Percentiles rank a stretch among this genome's conserved stretches.
phyloP scores from a whole-genome alignment of 164 flowering plant genomes.

The Protea cynaroides region DNA sequence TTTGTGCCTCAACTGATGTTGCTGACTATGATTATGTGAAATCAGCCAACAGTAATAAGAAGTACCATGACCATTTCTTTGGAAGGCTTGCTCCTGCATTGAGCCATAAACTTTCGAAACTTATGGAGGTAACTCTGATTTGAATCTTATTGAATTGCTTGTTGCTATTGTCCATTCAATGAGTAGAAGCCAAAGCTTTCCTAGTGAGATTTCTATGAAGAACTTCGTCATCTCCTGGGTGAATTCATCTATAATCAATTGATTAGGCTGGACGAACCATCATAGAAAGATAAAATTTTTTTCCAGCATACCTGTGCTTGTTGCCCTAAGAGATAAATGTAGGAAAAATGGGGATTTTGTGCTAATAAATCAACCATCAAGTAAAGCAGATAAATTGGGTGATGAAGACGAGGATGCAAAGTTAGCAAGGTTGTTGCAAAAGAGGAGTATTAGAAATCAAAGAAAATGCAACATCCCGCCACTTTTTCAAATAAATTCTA shows the following conservation, averaged over 20 bases:
- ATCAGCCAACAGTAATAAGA: conserved; percentile 57
- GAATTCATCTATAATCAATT: conserved; percentile 79
- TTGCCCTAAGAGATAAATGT: conserved; percentile 58
- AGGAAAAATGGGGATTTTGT: conserved; percentile 24
- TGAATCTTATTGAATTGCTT: conserved; percentile 72
- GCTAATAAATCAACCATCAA: conserved; percentile 12
- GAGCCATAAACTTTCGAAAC: conserved; percentile 57
- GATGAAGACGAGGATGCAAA: conserved; percentile 70
- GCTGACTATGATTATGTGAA: conserved; percentile 79
- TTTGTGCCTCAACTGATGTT: conserved; percentile 33
- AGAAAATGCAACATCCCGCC: conserved; percentile 27
- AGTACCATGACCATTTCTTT: conserved; percentile 52
- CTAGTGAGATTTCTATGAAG: conserved; percentile 40
- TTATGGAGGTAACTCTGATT: conserved; percentile 56
- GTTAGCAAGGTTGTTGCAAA: conserved; percentile 64
- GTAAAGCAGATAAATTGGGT: conserved; percentile 19
- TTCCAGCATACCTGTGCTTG: conserved; percentile 52
- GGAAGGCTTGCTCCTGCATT: conserved; percentile 68
- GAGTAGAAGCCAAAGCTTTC: conserved; percentile 54
- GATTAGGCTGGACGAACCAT: conserved; percentile 66
- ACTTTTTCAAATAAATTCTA: conserved; percentile 46
- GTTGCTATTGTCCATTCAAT: conserved; percentile 66
- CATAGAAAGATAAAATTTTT: conserved; percentile 36
- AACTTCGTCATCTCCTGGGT: conserved; percentile 73
- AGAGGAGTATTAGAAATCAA: conserved; percentile 63